These are phyloP conservation scores for Leishmania amazonensis DNA, from an alignment of 208 protist genomes.

Conservation along the genomic window DNA sequence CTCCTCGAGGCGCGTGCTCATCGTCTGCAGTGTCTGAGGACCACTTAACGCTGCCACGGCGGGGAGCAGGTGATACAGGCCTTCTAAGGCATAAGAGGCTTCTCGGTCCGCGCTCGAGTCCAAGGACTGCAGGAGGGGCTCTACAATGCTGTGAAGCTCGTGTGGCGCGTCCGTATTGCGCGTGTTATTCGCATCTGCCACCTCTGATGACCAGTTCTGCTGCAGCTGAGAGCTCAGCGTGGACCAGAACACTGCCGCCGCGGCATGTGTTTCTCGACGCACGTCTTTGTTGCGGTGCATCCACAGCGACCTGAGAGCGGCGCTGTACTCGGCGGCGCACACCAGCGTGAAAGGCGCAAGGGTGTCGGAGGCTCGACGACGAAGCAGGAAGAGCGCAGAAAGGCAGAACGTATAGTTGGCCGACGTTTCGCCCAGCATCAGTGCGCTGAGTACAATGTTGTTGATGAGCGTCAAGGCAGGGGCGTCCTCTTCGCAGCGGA, in stretches of 20 bases:
- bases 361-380: slow-evolving; percentile 12
- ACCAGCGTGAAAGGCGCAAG: slow-evolving; percentile 36
- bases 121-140: background rate
- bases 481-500: slow-evolving; percentile 11
- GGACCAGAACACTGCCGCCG: slow-evolving; percentile 40
- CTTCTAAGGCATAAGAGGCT: slow-evolving; percentile 7
- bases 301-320: slow-evolving; percentile 37
- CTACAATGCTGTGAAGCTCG: background rate
- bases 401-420: slow-evolving; percentile 42
- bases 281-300: slow-evolving; percentile 60
- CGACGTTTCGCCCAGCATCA: slow-evolving; percentile 25
- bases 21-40: background rate
- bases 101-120: background rate
- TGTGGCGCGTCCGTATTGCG: background rate
- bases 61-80: slow-evolving; percentile 17
- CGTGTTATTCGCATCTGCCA: no score
- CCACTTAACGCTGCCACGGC: background rate
- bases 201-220: background rate
- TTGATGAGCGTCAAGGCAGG: slow-evolving; percentile 31
- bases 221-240: slow-evolving; percentile 30
- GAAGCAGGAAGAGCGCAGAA: slow-evolving; percentile 52
- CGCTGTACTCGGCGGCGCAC: slow-evolving; percentile 30
- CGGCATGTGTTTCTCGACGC: slow-evolving; percentile 41
- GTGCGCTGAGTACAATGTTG: slow-evolving; percentile 42
- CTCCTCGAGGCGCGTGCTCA: slow-evolving; percentile 4